These are phyloP conservation scores for Neonectria ditissima DNA, from an alignment of 2,329 filamentous ascomycete species.

Conservation along the genomic window DNA sequence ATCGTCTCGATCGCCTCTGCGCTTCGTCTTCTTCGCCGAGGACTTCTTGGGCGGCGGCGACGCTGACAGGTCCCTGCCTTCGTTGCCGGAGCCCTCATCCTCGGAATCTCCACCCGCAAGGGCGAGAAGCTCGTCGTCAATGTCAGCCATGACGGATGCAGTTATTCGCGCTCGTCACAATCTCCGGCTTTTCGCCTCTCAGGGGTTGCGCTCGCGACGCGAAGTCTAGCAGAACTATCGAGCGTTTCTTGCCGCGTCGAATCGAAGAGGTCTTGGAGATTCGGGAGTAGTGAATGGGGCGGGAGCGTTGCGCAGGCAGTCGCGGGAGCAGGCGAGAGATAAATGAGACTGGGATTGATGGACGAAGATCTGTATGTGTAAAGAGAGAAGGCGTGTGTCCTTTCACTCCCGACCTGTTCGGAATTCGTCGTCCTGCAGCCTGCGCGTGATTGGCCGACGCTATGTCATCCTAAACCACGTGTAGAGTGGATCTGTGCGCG, in stretches of 20 bases:
- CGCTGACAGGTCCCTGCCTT: conserved; percentile 66
- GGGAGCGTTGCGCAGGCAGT: conserved; percentile 12
- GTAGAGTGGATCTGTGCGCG: conserved; percentile 35
- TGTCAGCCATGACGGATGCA: conserved; percentile 76
- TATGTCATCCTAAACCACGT: conserved; percentile 45
- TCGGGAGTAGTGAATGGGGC: not conserved
- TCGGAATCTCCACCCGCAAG: conserved; percentile 84
- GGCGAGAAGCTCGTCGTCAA: conserved; percentile 94
- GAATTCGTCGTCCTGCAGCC: conserved; percentile 38
- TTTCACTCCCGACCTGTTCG: conserved; percentile 38
- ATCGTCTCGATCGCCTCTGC: conserved; percentile 58
- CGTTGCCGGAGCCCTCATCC: conserved; percentile 66
- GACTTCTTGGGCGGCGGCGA: conserved; percentile 59
- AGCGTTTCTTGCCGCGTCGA: conserved; percentile 18
- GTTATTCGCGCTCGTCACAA: conserved; percentile 16
- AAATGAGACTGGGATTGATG: conserved; percentile 33
- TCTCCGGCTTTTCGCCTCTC: conserved; percentile 30
- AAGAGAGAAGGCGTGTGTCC: conserved; percentile 29
- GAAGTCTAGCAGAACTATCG: conserved; percentile 2
- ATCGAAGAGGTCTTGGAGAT: not conserved
- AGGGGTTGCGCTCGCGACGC: conserved; percentile 33
- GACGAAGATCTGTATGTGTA: conserved; percentile 25
- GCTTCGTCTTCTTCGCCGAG: conserved; percentile 60
- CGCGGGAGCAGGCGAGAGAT: conserved; percentile 22
- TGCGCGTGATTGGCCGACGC: conserved; percentile 40